Evolutionary conservation across 805 yeast species (phyloP).

Genomic region (Suhomyces prunicola): DNA sequence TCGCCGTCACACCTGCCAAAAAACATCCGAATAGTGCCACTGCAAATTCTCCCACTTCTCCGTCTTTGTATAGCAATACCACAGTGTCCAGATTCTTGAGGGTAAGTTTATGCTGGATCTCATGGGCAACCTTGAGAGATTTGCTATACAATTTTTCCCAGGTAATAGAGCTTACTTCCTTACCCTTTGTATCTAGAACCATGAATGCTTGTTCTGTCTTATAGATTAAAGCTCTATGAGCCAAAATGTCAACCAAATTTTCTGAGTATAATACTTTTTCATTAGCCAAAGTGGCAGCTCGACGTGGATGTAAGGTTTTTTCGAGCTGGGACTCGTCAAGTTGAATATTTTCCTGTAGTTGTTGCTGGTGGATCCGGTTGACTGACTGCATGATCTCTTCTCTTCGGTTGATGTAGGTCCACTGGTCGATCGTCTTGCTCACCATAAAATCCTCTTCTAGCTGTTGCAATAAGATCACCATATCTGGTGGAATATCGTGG

Average conservation of each 20-base stretch:
- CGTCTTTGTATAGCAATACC: conserved; percentile 75
- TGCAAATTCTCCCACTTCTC: conserved; percentile 81
- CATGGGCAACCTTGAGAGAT: conserved; percentile 86
- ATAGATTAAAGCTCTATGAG: conserved; percentile 64
- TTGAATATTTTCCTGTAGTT: conserved; percentile 20
- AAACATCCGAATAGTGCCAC: conserved; percentile 89
- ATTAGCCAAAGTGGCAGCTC: conserved; percentile 21
- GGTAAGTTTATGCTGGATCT: conserved; percentile 68
- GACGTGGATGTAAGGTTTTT: conserved; percentile 63
- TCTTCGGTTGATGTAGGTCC: conserved; percentile 44
- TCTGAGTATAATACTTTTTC: conserved; percentile 34
- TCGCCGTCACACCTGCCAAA: conserved; percentile 90
- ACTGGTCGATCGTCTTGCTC: conserved; percentile 42
- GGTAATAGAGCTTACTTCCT: conserved; percentile 68
- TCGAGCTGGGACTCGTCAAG: conserved; percentile 43
- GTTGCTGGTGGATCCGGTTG: conserved; percentile 32
- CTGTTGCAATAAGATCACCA: conserved; percentile 40
- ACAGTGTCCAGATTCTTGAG: conserved; percentile 82
- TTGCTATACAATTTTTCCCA: conserved; percentile 87
- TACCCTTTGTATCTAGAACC: conserved; percentile 74
- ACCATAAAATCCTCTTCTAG: conserved; percentile 42
- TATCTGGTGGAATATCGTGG: conserved; percentile 44
- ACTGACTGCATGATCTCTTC: conserved; percentile 43
- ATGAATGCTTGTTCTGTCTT: conserved; percentile 66
- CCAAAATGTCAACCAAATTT: conserved; percentile 65